Evolutionary conservation across 2,329 filamentous ascomycete species (phyloP).

Genomic region (Venturia asperata): DNA sequence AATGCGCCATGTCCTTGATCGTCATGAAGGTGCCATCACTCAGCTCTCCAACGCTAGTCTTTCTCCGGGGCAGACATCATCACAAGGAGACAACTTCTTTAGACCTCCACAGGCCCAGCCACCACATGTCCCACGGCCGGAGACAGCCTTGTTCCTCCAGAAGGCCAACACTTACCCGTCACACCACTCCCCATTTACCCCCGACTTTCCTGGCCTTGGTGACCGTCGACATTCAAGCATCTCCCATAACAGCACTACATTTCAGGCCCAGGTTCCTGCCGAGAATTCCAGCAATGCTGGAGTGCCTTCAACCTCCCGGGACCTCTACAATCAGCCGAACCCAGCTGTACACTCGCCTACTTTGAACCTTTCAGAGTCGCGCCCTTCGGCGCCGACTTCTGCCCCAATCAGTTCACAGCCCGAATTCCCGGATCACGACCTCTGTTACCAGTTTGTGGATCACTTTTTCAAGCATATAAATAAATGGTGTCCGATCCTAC

Average conservation of each 20-base stretch:
- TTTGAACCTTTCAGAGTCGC: constrained; percentile 43
- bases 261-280: constrained; percentile 19
- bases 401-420: constrained; percentile 33
- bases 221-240: constrained; percentile 19
- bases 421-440: constrained; percentile 53
- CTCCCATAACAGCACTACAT: constrained; percentile 18
- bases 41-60: constrained; percentile 31
- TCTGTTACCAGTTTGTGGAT: constrained; percentile 53
- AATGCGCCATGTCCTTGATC: constrained; percentile 38
- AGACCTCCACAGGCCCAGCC: constrained; percentile 33
- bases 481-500: constrained; percentile 77
- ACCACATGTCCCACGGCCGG: constrained; percentile 38
- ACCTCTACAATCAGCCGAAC: constrained; percentile 29
- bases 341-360: constrained; percentile 52
- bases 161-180: constrained; percentile 34
- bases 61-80: background rate
- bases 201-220: constrained; percentile 21
- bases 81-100: constrained; percentile 24
- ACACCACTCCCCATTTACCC: constrained; percentile 27
- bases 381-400: constrained; percentile 22
- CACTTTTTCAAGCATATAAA: constrained; percentile 59
- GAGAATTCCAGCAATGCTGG: constrained; percentile 20
- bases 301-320: constrained; percentile 21
- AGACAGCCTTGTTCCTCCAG: constrained; percentile 42
- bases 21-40: constrained; percentile 41